Percentiles rank a stretch among this genome's conserved stretches.
Conservation (phyloP, 2,329 filamentous ascomycete genomes). For the Pezicula carpinea region DNA sequence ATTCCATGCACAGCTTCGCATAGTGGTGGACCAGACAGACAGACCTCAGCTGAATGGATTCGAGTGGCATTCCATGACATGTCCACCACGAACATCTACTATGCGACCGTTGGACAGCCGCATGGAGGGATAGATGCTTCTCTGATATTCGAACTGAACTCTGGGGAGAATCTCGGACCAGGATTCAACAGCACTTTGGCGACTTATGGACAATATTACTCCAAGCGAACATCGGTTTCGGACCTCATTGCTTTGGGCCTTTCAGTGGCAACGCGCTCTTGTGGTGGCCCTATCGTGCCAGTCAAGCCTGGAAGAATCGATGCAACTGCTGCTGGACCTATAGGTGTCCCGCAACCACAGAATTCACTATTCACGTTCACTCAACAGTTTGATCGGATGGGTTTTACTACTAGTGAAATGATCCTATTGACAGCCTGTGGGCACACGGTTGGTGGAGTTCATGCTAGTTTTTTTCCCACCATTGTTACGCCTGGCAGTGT, state of each 20-base stretch:
- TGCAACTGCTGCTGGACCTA: conserved; percentile 40
- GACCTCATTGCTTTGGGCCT: conserved; percentile 56
- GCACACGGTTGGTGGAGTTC: conserved; percentile 57
- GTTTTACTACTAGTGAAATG: conserved; percentile 52
- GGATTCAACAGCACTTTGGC: conserved; percentile 49
- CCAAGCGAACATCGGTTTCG: conserved; percentile 45
- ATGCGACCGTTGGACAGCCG: conserved; percentile 23
- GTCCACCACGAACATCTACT: conserved; percentile 46
- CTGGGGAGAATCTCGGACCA: conserved; percentile 51
- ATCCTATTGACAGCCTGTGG: conserved; percentile 57
- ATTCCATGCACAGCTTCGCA: conserved; percentile 51
- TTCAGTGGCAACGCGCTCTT: conserved; percentile 53
- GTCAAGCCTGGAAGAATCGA: conserved; percentile 50
- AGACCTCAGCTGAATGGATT: conserved; percentile 58
- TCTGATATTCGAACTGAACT: conserved; percentile 52
- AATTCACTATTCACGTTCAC: conserved; percentile 47
- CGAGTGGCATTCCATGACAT: conserved; percentile 59
- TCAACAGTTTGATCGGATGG: conserved; percentile 53
- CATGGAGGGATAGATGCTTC: conserved; percentile 55
- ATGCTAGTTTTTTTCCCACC: conserved; percentile 46
- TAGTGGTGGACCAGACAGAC: conserved; percentile 45
- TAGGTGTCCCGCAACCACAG: conserved; percentile 53
- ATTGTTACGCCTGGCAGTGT: conserved; percentile 43
- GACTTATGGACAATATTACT: conserved; percentile 50
- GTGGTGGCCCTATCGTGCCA: conserved; percentile 51